Evolutionary conservation across 345 rosid genomes (phyloP).

Genomic region (Aquilaria sinensis): DNA sequence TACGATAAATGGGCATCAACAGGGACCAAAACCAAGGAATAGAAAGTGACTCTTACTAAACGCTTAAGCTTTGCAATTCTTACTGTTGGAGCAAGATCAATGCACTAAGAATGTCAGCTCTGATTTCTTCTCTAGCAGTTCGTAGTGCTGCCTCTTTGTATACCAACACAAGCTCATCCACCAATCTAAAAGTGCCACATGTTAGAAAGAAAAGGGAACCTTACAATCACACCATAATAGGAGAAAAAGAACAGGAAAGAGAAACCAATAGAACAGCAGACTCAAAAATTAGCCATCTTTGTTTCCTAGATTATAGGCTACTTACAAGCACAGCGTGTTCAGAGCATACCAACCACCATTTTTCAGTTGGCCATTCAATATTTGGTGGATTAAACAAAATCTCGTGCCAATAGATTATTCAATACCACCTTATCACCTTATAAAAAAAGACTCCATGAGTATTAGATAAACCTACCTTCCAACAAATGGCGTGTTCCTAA

Average conservation of each 20-base stretch:
- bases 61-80: conserved; percentile 11
- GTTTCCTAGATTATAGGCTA: too few species aligned
- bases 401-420: not conserved
- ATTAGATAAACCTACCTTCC: conserved; percentile 42
- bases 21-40: not conserved
- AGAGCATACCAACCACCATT: too few species aligned
- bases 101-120: conserved; percentile 41
- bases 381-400: not conserved
- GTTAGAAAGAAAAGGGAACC: not conserved
- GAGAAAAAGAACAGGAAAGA: not conserved
- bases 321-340: too few species aligned
- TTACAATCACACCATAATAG: too few species aligned
- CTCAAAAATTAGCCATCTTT: too few species aligned
- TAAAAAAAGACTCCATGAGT: not conserved
- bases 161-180: conserved; percentile 59
- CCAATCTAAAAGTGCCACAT: conserved; percentile 45
- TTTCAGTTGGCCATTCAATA: too few species aligned
- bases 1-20: not conserved
- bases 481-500: conserved; percentile 65
- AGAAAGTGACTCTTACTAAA: not conserved
- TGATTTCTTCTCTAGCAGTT: conserved; percentile 58
- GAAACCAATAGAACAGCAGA: not conserved
- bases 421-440: not conserved
- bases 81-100: conserved; percentile 69
- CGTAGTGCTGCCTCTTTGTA: conserved; percentile 67